Percentiles rank a stretch among this genome's conserved stretches.
These are phyloP conservation scores for Daedaleopsis sinensis DNA, from an alignment of 768 basidiomycete genomes.

Conservation along the genomic window DNA sequence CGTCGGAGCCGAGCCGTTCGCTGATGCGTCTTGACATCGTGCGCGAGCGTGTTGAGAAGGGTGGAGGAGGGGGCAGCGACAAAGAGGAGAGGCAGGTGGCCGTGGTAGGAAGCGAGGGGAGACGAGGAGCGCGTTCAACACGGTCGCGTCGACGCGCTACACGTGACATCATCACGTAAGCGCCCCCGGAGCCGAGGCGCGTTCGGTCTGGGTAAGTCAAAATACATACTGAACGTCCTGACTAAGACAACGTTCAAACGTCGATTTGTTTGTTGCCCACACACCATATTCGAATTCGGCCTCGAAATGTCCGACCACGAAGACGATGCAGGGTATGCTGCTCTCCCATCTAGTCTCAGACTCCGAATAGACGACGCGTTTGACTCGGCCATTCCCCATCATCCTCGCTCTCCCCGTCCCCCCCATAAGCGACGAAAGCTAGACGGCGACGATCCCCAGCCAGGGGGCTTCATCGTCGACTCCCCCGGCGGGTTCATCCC, in stretches of 20 bases:
- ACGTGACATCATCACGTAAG: slow-evolving; percentile 15
- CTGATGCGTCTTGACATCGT: slow-evolving; percentile 55
- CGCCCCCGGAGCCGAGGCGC: too few relatives aligned
- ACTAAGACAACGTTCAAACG: too few relatives aligned
- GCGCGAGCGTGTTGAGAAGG: neutral
- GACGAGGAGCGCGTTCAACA: slow-evolving; percentile 19
- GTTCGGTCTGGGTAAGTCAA: too few relatives aligned
- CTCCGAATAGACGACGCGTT: slow-evolving; percentile 57
- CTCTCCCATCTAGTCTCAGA: slow-evolving; percentile 46
- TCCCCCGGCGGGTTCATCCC: too few relatives aligned
- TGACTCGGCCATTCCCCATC: slow-evolving; percentile 29
- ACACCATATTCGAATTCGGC: too few relatives aligned
- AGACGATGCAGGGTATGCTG: slow-evolving; percentile 35
- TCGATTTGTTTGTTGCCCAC: too few relatives aligned
- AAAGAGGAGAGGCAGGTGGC: neutral
- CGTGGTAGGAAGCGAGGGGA: neutral
- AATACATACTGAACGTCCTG: too few relatives aligned
- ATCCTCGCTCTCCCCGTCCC: too few relatives aligned
- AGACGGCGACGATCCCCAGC: slow-evolving; percentile 4
- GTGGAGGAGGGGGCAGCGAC: neutral
- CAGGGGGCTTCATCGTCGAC: slow-evolving; percentile 16
- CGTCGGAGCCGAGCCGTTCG: slow-evolving; percentile 53
- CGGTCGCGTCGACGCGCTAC: slow-evolving; percentile 17
- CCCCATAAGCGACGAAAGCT: slow-evolving; percentile 23
- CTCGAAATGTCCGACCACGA: neutral